Conservation (phyloP, 2,329 filamentous ascomycete genomes). For the Pseudogymnoascus sp. region DNA sequence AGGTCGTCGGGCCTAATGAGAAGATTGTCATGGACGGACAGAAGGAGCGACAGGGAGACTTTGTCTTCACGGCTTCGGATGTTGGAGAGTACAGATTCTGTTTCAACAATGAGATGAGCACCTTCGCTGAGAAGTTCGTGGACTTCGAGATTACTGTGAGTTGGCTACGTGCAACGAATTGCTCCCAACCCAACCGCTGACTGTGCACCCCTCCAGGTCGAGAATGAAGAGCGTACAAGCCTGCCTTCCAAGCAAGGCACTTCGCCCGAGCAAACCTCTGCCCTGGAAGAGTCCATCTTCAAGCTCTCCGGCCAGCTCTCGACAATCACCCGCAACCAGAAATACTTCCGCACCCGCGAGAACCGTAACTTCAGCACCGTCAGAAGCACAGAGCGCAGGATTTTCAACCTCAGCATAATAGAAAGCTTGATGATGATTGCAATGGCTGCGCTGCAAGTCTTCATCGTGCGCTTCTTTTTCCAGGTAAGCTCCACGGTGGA, state of each 20-base stretch:
- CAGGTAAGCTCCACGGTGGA: slow-evolving; percentile 49
- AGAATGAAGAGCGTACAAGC: slow-evolving; percentile 76
- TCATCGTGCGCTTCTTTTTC: slow-evolving; percentile 98
- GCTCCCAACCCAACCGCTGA: neutral
- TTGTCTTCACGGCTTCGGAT: slow-evolving; percentile 89
- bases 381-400: slow-evolving; percentile 86
- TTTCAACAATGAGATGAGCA: slow-evolving; percentile 98
- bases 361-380: slow-evolving; percentile 99
- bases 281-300: slow-evolving; percentile 88
- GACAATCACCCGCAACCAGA: slow-evolving; percentile 93
- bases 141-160: slow-evolving; percentile 94
- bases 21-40: slow-evolving; percentile 76
- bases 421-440: slow-evolving; percentile 85
- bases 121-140: slow-evolving; percentile 93
- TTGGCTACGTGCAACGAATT: slow-evolving; percentile 16
- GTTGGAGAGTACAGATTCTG: slow-evolving; percentile 91
- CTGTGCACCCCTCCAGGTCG: slow-evolving; percentile 52
- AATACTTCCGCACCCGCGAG: slow-evolving; percentile 98
- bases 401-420: slow-evolving; percentile 95
- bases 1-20: slow-evolving; percentile 72
- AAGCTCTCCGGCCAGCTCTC: slow-evolving; percentile 90
- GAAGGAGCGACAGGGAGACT: slow-evolving; percentile 94
- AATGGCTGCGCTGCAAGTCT: slow-evolving; percentile 95
- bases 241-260: slow-evolving; percentile 85
- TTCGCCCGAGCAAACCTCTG: slow-evolving; percentile 78